These are phyloP conservation scores for Apiospora marii DNA, from an alignment of 2,329 filamentous ascomycete genomes.

Conservation along the genomic window DNA sequence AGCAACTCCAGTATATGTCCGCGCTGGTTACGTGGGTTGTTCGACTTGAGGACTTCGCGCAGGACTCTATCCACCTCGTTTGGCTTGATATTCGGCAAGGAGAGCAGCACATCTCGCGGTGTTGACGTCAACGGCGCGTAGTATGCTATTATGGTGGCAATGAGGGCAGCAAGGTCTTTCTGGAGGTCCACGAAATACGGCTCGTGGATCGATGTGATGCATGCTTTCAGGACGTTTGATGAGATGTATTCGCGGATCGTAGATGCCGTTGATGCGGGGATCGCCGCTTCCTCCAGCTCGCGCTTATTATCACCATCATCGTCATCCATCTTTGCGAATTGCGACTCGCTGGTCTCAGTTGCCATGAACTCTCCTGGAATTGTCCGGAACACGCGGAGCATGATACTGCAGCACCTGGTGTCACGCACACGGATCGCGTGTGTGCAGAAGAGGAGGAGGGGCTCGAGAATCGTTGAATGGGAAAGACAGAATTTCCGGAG, in stretches of 20 bases:
- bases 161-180: conserved; percentile 86
- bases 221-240: conserved; percentile 86
- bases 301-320: conserved; percentile 30
- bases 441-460: conserved; percentile 88
- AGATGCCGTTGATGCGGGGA: conserved; percentile 61
- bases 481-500: conserved; percentile 85
- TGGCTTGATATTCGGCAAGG: conserved; percentile 77
- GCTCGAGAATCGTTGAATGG: conserved; percentile 81
- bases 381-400: conserved; percentile 84
- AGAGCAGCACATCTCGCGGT: conserved; percentile 78
- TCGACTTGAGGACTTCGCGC: conserved; percentile 63
- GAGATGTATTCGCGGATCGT: conserved; percentile 90
- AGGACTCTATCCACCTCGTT: conserved; percentile 72
- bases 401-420: conserved; percentile 84
- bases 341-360: conserved; percentile 23
- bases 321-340: not conserved
- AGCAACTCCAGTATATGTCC: conserved; percentile 84
- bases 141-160: conserved; percentile 82
- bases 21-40: conserved; percentile 78
- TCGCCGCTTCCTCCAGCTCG: conserved; percentile 50
- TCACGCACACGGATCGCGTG: conserved; percentile 91
- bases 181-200: conserved; percentile 97
- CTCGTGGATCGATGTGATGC: conserved; percentile 90
- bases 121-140: conserved; percentile 76
- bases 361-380: conserved; percentile 79